Evolutionary conservation across 2,329 filamentous ascomycete genomes (phyloP).

Genomic region (Gnomoniopsis smithogilvyi): DNA sequence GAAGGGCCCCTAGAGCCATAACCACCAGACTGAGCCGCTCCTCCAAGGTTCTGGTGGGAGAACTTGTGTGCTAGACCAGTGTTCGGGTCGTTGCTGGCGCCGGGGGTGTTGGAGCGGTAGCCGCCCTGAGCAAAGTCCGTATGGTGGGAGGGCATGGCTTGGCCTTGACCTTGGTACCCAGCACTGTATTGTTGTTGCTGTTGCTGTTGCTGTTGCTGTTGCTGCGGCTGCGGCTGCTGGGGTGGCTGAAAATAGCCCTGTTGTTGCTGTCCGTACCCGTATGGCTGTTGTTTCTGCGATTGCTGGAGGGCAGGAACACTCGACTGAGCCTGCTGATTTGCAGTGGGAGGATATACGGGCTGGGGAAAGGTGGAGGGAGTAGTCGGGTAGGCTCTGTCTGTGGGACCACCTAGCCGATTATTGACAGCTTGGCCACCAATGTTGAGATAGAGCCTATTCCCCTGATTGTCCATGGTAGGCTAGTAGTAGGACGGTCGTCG

Average conservation of each 20-base stretch:
- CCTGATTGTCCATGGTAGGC: slow-evolving; percentile 50
- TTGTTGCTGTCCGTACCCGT: slow-evolving; percentile 38
- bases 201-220: slow-evolving; percentile 50
- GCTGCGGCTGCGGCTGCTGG: slow-evolving; percentile 46
- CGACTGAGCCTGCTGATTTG: slow-evolving; percentile 32
- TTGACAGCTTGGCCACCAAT: slow-evolving; percentile 64
- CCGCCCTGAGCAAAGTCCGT: slow-evolving; percentile 35
- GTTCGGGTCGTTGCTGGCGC: slow-evolving; percentile 72
- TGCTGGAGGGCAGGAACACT: slow-evolving; percentile 47
- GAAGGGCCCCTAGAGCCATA: slow-evolving; percentile 68
- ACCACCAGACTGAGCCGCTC: slow-evolving; percentile 64
- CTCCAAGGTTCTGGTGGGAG: slow-evolving; percentile 89
- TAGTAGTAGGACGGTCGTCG: slow-evolving; percentile 4
- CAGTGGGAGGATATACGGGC: slow-evolving; percentile 60
- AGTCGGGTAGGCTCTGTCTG: slow-evolving; percentile 73
- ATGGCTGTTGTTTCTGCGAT: slow-evolving; percentile 43
- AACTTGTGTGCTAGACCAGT: slow-evolving; percentile 94
- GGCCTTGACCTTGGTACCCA: slow-evolving; percentile 35
- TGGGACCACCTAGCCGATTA: slow-evolving; percentile 56
- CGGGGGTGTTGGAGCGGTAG: slow-evolving; percentile 52
- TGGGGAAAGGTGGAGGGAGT: slow-evolving; percentile 96
- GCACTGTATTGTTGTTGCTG: slow-evolving; percentile 27
- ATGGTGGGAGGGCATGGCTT: slow-evolving; percentile 40
- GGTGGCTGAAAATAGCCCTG: slow-evolving; percentile 60
- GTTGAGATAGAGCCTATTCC: slow-evolving; percentile 64